Evolutionary conservation across 2,329 filamentous ascomycete species (phyloP), one percentile per base, ranked within the genome.

Genomic region (Curvularia eragrostidis): DNA sequence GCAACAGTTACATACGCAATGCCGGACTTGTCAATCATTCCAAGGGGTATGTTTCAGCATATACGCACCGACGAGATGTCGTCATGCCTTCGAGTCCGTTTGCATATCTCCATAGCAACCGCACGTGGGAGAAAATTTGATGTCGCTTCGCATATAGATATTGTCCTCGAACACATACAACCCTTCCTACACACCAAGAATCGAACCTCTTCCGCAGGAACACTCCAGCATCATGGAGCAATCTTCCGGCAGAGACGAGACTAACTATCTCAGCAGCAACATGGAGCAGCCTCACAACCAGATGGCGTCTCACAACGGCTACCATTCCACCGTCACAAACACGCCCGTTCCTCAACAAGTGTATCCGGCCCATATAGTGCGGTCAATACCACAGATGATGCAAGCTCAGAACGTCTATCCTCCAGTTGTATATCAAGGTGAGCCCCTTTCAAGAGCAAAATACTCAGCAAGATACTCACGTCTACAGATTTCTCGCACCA

Each of bases 51-150:
- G 23, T 28, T 42, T 30, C 24, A 47, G 19, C 13, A 15, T 54
- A 5, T 32, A 19, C 24, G 26, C 32, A 46, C 36, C 44, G 43
- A 19, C 21, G 15, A 2, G 15, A 34, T 34, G 10, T 13, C 5
- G 15, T n/a, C 34, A 8, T 15, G 6, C 15, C 10, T 30, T 12
- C 8, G 5, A 8, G 4, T 59, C 61, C 54, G 46, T 54, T 44
- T 52, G 54, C 36, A 50, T 13, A 58, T 48, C 41, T 47, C 56
- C 56, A 41, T 60, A 28, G 58, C 62, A 62, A 61, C 59, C 39
- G 32, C 49, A 30, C 43, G 28, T 39, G 49, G 43, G 28, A 10
- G 10, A 38, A 44, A 48, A 57, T 39, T 55, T 46, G 21, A 48
- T 26, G 21, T 46, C 39, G 44, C 48, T 48, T 54, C 49, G 30